Conservation (phyloP, 1,139 yeast species). For the Kluyveromyces marxianus region DNA sequence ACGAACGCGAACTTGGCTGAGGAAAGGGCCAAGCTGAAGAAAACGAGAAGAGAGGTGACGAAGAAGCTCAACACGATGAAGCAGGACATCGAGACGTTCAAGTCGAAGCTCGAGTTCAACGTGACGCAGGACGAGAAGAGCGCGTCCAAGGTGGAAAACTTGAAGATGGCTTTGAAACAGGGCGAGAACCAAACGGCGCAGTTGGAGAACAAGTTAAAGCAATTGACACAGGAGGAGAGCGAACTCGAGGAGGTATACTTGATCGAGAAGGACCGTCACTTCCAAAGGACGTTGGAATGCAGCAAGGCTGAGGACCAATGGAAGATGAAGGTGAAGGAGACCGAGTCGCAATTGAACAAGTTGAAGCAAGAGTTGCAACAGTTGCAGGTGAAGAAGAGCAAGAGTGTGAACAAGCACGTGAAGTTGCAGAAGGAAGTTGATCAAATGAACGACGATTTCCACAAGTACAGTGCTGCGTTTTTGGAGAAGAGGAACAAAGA, state of each 20-base stretch:
- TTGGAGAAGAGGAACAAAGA: slow-evolving; percentile 25
- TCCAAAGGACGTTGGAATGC: slow-evolving; percentile 31
- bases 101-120: slow-evolving; percentile 41
- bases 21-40: slow-evolving; percentile 46
- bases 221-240: slow-evolving; percentile 30
- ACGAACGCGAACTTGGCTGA: slow-evolving; percentile 49
- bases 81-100: slow-evolving; percentile 51
- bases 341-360: slow-evolving; percentile 12
- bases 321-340: slow-evolving; percentile 20
- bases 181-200: slow-evolving; percentile 35
- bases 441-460: slow-evolving; percentile 26
- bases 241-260: slow-evolving; percentile 36
- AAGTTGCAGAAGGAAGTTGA: slow-evolving; percentile 32
- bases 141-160: slow-evolving; percentile 37
- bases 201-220: slow-evolving; percentile 34
- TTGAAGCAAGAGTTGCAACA: slow-evolving; percentile 32
- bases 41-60: slow-evolving; percentile 54
- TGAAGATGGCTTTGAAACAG: slow-evolving; percentile 37
- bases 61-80: slow-evolving; percentile 46
- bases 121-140: slow-evolving; percentile 41
- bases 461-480: slow-evolving; percentile 24
- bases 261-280: slow-evolving; percentile 34
- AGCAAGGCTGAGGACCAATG: slow-evolving; percentile 32
- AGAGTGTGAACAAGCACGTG: slow-evolving; percentile 28
- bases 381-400: slow-evolving; percentile 33